Evolutionary conservation across 192 early-diverging fungal species (phyloP).

Genomic region (Spizellomyces punctatus): DNA sequence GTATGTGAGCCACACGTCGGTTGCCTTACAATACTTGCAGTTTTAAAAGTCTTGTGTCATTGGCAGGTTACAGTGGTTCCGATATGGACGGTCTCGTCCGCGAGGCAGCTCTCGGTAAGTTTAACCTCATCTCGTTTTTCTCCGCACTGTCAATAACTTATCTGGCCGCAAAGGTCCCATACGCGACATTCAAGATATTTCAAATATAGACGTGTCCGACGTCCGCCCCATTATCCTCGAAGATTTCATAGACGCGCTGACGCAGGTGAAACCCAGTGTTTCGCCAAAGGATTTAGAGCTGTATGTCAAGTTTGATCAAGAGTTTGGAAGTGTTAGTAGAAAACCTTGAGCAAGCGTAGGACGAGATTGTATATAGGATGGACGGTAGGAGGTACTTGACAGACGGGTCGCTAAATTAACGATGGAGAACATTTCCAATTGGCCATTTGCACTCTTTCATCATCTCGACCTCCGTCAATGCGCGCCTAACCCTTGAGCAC

Average conservation of each 20-base stretch:
- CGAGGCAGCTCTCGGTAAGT: constrained; percentile 54
- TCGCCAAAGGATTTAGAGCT: constrained; percentile 76
- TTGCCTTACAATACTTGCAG: background rate
- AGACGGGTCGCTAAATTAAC: too few relatives aligned
- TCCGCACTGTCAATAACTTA: background rate
- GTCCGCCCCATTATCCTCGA: constrained; percentile 72
- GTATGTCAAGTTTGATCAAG: constrained; percentile 72
- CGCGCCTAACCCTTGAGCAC: too few relatives aligned
- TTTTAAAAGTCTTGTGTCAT: background rate
- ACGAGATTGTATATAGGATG: too few relatives aligned
- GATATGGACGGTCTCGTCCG: constrained; percentile 87
- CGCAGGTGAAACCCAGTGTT: constrained; percentile 83
- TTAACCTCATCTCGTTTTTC: constrained; percentile 3
- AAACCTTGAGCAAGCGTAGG: background rate
- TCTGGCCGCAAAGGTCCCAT: constrained; percentile 58
- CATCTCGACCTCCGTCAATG: too few relatives aligned
- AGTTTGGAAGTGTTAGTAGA: constrained; percentile 43
- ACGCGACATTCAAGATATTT: constrained; percentile 66
- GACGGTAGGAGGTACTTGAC: too few relatives aligned
- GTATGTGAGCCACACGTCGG: constrained; percentile 26
- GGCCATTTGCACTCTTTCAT: too few relatives aligned
- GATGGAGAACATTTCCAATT: too few relatives aligned
- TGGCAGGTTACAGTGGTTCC: constrained; percentile 76
- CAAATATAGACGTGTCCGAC: constrained; percentile 55
- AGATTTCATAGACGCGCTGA: constrained; percentile 81